Evolutionary conservation across 352 stramenopile genomes (phyloP).

Genomic region (Phytopythium vexans): DNA sequence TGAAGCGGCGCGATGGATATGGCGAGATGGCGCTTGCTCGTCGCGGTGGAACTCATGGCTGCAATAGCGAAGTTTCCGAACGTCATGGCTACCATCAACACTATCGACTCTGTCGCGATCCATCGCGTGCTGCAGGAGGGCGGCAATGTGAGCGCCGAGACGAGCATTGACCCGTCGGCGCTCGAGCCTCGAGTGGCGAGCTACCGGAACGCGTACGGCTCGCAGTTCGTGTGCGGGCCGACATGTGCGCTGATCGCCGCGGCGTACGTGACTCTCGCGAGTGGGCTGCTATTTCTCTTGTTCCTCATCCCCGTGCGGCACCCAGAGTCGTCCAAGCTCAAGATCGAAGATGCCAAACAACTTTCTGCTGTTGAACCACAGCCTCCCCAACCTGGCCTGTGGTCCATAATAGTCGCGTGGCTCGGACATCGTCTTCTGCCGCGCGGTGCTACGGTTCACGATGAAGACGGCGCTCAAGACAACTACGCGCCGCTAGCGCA

Average conservation of each 20-base stretch:
- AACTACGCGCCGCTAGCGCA: neutral
- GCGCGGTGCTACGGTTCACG: neutral
- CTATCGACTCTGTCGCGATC: too few relatives aligned
- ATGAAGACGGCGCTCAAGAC: conserved; percentile 2
- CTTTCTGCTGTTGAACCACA: too few relatives aligned
- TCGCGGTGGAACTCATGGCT: too few relatives aligned
- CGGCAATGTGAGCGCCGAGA: neutral
- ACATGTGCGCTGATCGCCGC: conserved; percentile 42
- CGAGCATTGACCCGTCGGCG: neutral
- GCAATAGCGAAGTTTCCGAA: too few relatives aligned
- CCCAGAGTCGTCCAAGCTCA: conserved; percentile 8
- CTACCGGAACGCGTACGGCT: conserved; percentile 61
- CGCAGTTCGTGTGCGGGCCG: conserved; percentile 41
- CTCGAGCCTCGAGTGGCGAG: conserved; percentile 15
- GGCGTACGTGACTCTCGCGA: conserved; percentile 27
- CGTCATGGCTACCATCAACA: too few relatives aligned
- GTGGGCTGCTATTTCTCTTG: conserved; percentile 32
- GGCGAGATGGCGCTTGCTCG: too few relatives aligned
- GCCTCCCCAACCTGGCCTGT: conserved; percentile 1
- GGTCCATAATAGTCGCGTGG: conserved; percentile 5
- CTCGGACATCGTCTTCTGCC: conserved; percentile 2
- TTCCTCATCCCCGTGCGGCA: conserved; percentile 37
- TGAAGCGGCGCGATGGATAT: too few relatives aligned
- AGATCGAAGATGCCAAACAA: conserved; percentile 3
- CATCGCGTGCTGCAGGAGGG: neutral